These are phyloP conservation scores for Boletus rex-veris DNA, from an alignment of 768 basidiomycete genomes.

Conservation along the genomic window DNA sequence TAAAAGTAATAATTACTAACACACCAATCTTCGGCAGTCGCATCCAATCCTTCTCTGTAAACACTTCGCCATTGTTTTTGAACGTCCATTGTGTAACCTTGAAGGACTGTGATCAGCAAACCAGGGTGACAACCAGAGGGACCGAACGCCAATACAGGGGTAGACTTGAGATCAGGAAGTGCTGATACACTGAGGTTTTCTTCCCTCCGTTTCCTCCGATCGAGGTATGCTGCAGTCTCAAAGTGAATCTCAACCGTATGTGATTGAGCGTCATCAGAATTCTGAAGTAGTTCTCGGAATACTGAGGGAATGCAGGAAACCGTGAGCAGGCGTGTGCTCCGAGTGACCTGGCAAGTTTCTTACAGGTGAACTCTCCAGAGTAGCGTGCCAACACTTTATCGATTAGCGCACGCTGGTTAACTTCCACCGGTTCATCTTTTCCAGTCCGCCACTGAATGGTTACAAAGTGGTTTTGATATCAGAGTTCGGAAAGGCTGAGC, in stretches of 20 bases:
- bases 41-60: constrained; percentile 20
- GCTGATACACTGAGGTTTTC: no score
- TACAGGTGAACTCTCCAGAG: constrained; percentile 1
- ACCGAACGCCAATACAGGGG: constrained; percentile 29
- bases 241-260: background rate
- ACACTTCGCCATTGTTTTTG: background rate
- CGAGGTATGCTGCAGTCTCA: background rate
- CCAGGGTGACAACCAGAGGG: no score
- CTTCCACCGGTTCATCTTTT: constrained; percentile 68
- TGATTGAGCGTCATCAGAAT: background rate
- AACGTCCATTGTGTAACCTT: constrained; percentile 1
- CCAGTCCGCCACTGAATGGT: constrained; percentile 40
- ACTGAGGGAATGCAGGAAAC: background rate
- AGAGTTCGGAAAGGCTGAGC: no score
- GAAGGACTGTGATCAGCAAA: no score
- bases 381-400: constrained; percentile 2
- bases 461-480: no score
- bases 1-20: background rate
- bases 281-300: constrained; percentile 2
- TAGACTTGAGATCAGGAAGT: background rate
- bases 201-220: no score
- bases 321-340: no score
- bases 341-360: background rate
- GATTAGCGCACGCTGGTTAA: constrained; percentile 59
- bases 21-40: constrained; percentile 1